Evolutionary conservation across 805 yeast genomes (phyloP), one percentile per base, ranked within the genome.

Genomic region (Dipodascopsis uninucleata): DNA sequence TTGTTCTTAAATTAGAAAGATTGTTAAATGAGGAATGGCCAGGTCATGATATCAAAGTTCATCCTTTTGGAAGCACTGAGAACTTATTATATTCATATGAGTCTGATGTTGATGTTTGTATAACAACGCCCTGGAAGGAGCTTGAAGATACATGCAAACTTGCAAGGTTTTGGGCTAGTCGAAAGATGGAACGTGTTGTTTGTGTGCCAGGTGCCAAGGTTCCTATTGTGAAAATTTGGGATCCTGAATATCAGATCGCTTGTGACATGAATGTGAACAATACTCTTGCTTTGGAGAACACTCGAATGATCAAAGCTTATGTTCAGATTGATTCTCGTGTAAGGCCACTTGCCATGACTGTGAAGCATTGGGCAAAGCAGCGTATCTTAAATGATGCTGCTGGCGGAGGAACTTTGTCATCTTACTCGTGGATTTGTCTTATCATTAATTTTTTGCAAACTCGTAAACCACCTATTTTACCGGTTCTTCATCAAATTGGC

Each of bases 241-340:
- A 57, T 35, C 49, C 56, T 12, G 60, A 56, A 32, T 41, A 34
- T 17, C 35, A 45, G n/a, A 31, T 57, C 8, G 40, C 57, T 16
- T 57, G 60, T 35, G 61, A 57, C 41, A 52, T 57, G 52, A 57
- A 57, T 43, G 43, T 57, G 39, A 57, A 57, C 43, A 57, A 57
- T 25, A 49, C 55, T 14, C 36, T 55, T 32, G 60, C 61, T 10
- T 39, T 57, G 14, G 52, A 52, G 31, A 57, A 57, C 32, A 57
- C 61, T 21, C 34, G 40, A 20, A 25, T 57, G 54, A 47, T 57
- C 34, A 49, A 49, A 34, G 41, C 58, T 2, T 57, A 57, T 23
- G 58, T 57, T 5, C 57, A 54, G 21, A 23, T 45, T 16, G 61
- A 57, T 32, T 43, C 48, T 9, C 49, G 61, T 3, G 60, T 57